Evolutionary conservation across 495 filamentous ascomycete species (phyloP), one percentile per base, ranked within the genome.

Genomic region (Aspergillus panamensis): DNA sequence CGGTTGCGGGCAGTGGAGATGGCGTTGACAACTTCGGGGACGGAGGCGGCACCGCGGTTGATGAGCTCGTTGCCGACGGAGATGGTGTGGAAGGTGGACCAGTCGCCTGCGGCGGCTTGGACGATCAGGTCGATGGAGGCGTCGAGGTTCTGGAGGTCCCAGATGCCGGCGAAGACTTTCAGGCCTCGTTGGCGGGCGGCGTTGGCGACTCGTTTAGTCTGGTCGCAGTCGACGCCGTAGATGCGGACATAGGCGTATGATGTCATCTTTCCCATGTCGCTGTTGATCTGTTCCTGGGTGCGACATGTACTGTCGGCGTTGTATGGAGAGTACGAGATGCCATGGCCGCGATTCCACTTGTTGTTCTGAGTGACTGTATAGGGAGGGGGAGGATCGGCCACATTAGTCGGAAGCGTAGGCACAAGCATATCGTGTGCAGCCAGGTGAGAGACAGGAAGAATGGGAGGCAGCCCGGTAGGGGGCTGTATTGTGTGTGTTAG

Each of bases 1-100:
- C 66, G 69, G 9, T 51, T 58, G 12, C 89, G 80, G 25, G 87
- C 87, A 14, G 69, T 63, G 3, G 70, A 66, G 6, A 92, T 72
- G 6, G 85, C 84, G 20, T 57, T 63, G 4, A 81, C 71, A 13
- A 89, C 82, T 19, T 82, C 70, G 0, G 49, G 60, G 0, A 82
- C 74, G 4, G 77, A 72, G 51, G 75, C 82, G n/a, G 69, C 65
- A 16, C 83, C 82, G 44, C 74, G 76, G 64, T 91, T 88, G 63
- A 95, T 84, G 33, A 87, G 73, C 61, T 96, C 92, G 68, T 96
- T 96, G 57, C 91, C 92, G 13, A 96, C 75, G 48, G 79, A 77
- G 54, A 96, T 77, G 4, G 88, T 87, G 65, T 89, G 80, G 61
- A 95, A 77, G 19, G 71, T 61, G 10, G 74, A 73, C 88, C 87